Evolutionary conservation across 306 rosid genomes (phyloP), one percentile per base, ranked within the genome.

Genomic region (Prunus armeniaca): DNA sequence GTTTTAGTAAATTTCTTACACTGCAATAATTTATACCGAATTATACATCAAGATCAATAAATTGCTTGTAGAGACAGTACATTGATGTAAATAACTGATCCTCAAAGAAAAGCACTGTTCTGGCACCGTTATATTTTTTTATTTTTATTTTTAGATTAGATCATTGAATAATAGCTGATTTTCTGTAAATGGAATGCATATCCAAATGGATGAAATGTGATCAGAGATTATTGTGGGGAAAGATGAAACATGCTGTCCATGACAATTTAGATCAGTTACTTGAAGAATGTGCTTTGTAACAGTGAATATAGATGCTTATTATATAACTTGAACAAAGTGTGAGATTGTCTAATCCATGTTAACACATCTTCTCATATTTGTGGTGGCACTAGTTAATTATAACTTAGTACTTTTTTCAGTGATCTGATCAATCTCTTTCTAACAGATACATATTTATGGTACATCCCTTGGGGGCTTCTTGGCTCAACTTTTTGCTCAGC

Each of bases 391-490:
- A 14, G 58, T 20, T 69, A 4, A 51, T 58, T 19, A 73, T 60
- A 27, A 76, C 75, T 66, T 61, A 19, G 77, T 57, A 45, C 43
- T 38, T 28, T 64, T 34, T 75, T 65, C 73, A 51, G 72, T 76
- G 38, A 72, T 55, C 66, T 78, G 76, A 75, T 74, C 76, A 18
- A n/a, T 79, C 68, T 72, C 51, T 57, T 75, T 78, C 70, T 66
- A 54, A 70, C 93, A 95, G 99, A 88, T 95, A 90, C 99, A 95
- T 84, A 93, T 95, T 18, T 95, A 92, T 86, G 99, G 99, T 72
- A 95, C 97, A 51, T 92, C 99, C 64, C 97, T 95, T 76, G 97
- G 99, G 65, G 99, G 99, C 57, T 95, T 95, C 87, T 85, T 95
- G 76, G 99, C 99, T 38, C 99, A 95, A 80, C 92, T 95, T 74